Evolutionary conservation across 306 rosid species (phyloP).

Genomic region (Trifolium subterraneum): DNA sequence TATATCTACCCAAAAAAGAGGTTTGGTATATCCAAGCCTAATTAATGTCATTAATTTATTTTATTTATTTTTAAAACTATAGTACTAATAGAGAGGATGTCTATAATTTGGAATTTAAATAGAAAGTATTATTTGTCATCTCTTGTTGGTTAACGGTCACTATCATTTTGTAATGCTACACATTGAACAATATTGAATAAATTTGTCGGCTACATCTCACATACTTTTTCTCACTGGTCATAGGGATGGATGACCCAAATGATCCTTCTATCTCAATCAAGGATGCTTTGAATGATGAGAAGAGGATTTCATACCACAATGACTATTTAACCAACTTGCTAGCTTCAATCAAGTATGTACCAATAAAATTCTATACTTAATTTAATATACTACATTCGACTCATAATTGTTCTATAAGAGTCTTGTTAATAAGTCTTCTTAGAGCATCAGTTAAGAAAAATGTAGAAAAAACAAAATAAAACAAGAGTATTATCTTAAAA

Average conservation of each 20-base stretch:
- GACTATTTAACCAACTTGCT: slow-evolving; percentile 65
- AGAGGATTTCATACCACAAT: slow-evolving; percentile 72
- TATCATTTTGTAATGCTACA: neutral
- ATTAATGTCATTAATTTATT: neutral
- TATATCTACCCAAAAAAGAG: too few relatives aligned
- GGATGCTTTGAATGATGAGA: slow-evolving; percentile 70
- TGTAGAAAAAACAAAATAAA: too few relatives aligned
- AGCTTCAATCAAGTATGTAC: slow-evolving; percentile 63
- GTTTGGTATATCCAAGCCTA: neutral
- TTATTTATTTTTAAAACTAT: neutral
- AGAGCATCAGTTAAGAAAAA: too few relatives aligned
- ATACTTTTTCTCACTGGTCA: neutral
- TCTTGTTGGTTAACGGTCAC: neutral
- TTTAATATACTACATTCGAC: neutral
- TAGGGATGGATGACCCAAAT: slow-evolving; percentile 92
- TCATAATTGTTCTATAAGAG: too few relatives aligned
- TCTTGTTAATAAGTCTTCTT: too few relatives aligned
- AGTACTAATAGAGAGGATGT: neutral
- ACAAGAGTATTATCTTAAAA: too few relatives aligned
- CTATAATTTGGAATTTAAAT: neutral
- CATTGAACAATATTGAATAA: slow-evolving; percentile 1
- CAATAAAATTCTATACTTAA: neutral
- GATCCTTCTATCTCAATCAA: slow-evolving; percentile 44
- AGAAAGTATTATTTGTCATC: neutral
- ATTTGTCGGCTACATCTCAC: neutral